A percentile compares a stretch with the other conserved stretches of the same genome.
Conservation (phyloP, 169 alveolate species). For the Plasmodium relictum region DNA sequence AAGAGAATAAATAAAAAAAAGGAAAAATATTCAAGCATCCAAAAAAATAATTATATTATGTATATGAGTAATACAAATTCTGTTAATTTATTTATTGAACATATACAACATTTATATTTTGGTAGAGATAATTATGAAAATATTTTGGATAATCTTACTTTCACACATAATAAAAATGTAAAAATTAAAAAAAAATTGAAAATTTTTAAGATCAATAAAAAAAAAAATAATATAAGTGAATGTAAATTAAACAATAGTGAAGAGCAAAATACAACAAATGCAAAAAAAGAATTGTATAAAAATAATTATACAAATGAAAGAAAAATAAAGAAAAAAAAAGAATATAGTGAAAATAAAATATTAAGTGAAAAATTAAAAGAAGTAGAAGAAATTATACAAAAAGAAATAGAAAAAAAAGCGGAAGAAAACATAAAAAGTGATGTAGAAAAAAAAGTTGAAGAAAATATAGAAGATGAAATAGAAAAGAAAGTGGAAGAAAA, state of each 20-base stretch:
- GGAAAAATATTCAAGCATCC: not conserved
- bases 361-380: not conserved
- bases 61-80: constrained; percentile 23
- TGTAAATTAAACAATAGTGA: not conserved
- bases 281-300: not conserved
- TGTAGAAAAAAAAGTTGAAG: not conserved
- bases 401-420: not conserved
- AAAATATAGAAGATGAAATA: constrained; percentile 1
- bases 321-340: not conserved
- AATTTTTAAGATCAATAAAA: constrained; percentile 5
- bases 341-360: not conserved
- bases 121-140: constrained; percentile 35
- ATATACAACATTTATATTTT: constrained; percentile 65
- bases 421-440: not conserved
- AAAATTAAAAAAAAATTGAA: constrained; percentile 10
- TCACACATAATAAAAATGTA: not conserved
- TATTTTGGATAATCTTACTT: not conserved
- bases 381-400: not conserved
- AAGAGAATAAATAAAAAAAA: not conserved
- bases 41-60: constrained; percentile 27
- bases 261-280: not conserved
- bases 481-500: not conserved
- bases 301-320: not conserved
- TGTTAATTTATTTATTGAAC: constrained; percentile 53
- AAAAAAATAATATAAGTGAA: not conserved